Base-by-base conservation (phyloP, 2,329 filamentous ascomycete species). In the Colletotrichum phormii region DNA sequence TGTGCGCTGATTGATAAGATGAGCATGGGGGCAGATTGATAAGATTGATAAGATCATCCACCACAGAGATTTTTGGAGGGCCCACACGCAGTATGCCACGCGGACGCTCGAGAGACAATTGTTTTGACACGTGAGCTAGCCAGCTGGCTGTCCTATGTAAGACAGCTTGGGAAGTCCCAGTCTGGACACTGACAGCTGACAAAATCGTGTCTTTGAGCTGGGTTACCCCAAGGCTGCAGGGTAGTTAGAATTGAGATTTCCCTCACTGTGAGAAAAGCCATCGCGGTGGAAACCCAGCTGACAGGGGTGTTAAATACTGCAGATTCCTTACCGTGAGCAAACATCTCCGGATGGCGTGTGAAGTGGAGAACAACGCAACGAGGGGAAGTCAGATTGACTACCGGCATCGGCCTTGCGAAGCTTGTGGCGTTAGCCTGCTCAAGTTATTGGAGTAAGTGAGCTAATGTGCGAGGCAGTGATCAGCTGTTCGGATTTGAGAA, bases 1-100 rank as follows among this genome's bases (percentile, higher is more conserved):
- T 31, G n/a, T 55, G 13, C 54, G 18, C 62, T 61, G 63, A 66
- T 64, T 67, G 62, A 71, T 71, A 60, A 66, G 67, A 71, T 71
- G 29, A 66, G 7, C 26, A 59, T 24, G 33, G 15, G 35, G n/a
- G 24, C 24, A 35, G 58, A 68, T 60, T 54, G 65, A 62, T 11
- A 15, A 33, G 33, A 68, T 68, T 49, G 42, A 49, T 49, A 49
- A 49, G 53, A 68, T 57, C 29, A 18, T 31, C 4, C 24, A 57
- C 18, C 26, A 57, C 31, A 57, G 15, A 11, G 26, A 18, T 31
- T 57, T 57, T 31, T 2, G 29, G 29, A 24, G 42, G 15, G 42
- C 37, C 37, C 37, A 42, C 37, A 42, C 13, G 15, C 37, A 42
- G 42, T 18, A 9, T 8, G 18, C 42, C 42, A 49, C 42, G 42